A percentile compares a stretch with the other conserved stretches of the same genome.
Evolutionary conservation across 2,329 filamentous ascomycete genomes (phyloP).

Genomic region (Hymenoscyphus linearis): DNA sequence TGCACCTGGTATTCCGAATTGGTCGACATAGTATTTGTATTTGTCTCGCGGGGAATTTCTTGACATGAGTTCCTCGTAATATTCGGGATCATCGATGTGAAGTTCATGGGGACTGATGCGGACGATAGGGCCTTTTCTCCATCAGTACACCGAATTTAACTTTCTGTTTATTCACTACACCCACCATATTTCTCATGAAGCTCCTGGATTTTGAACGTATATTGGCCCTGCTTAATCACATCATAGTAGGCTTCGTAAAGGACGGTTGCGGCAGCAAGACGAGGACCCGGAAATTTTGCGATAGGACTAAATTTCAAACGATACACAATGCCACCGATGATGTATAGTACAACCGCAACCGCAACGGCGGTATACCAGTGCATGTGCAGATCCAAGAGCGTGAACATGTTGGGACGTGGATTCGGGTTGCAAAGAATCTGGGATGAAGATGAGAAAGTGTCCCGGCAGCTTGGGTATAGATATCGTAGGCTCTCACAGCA

Average conservation of each 20-base stretch:
- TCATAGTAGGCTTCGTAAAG: conserved; percentile 27
- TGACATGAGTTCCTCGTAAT: conserved; percentile 4
- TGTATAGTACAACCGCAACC: neutral
- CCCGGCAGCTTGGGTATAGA: neutral
- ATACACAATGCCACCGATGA: conserved; percentile 3
- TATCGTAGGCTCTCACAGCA: neutral
- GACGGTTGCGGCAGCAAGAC: conserved; percentile 26
- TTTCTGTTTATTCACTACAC: neutral
- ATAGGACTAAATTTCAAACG: conserved; percentile 7
- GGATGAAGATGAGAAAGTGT: neutral
- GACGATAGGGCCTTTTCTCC: conserved; percentile 7
- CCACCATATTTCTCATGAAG: conserved; percentile 18
- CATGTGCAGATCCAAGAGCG: conserved; percentile 1
- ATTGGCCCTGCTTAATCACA: conserved; percentile 18
- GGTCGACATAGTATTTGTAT: conserved; percentile 4
- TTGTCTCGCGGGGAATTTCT: conserved; percentile 8
- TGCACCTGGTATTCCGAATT: conserved; percentile 5
- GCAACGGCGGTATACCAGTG: conserved; percentile 1
- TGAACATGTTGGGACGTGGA: conserved; percentile 2
- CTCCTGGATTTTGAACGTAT: conserved; percentile 13
- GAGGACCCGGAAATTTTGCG: conserved; percentile 30
- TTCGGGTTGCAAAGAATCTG: neutral
- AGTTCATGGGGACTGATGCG: conserved; percentile 11
- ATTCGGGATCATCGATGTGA: conserved; percentile 9
- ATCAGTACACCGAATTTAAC: neutral